Percentiles rank a stretch among this genome's conserved stretches.
These are phyloP conservation scores for Elaeis guineensis DNA, from an alignment of 176 grass and related monocot species.

Conservation along the genomic window DNA sequence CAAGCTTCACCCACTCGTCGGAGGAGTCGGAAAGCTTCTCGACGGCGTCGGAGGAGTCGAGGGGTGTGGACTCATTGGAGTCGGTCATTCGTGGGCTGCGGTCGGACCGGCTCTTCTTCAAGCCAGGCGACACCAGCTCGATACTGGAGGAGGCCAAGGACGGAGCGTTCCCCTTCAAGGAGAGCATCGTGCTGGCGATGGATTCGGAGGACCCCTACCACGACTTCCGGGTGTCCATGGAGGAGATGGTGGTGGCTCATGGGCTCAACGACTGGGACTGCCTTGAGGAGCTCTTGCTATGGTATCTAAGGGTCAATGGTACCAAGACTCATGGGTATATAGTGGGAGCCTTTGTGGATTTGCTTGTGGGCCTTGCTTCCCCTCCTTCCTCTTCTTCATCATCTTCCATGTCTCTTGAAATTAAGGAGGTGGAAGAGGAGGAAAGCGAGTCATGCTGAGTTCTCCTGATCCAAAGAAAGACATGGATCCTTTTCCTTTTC, in stretches of 20 bases:
- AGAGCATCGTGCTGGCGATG: conserved; percentile 83
- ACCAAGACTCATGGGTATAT: conserved; percentile 78
- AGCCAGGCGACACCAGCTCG: conserved; percentile 48
- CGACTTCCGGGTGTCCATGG: conserved; percentile 85
- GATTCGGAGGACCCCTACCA: conserved; percentile 69
- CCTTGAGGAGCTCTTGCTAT: conserved; percentile 64
- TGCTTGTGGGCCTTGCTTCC: conserved; percentile 47
- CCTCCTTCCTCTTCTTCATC: not conserved
- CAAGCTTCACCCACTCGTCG: conserved; percentile 8
- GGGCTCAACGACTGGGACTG: conserved; percentile 46
- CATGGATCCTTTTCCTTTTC: conserved; percentile 1
- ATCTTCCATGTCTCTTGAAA: conserved; percentile 5
- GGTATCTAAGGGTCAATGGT: conserved; percentile 73
- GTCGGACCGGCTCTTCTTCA: conserved; percentile 51
- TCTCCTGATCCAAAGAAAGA: not conserved
- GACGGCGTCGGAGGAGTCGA: conserved; percentile 14
- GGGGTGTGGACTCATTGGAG: conserved; percentile 23
- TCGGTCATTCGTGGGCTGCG: conserved; percentile 22
- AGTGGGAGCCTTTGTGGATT: conserved; percentile 75
- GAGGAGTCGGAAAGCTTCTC: not conserved
- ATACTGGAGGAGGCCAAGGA: conserved; percentile 31
- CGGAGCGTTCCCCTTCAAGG: conserved; percentile 37
- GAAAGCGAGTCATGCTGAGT: conserved; percentile 15
- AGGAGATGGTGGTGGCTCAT: conserved; percentile 82
- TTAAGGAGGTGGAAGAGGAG: conserved; percentile 25